Evolutionary conservation across 108 stramenopile species (phyloP).

Genomic region (Mediolabrus comicus): DNA sequence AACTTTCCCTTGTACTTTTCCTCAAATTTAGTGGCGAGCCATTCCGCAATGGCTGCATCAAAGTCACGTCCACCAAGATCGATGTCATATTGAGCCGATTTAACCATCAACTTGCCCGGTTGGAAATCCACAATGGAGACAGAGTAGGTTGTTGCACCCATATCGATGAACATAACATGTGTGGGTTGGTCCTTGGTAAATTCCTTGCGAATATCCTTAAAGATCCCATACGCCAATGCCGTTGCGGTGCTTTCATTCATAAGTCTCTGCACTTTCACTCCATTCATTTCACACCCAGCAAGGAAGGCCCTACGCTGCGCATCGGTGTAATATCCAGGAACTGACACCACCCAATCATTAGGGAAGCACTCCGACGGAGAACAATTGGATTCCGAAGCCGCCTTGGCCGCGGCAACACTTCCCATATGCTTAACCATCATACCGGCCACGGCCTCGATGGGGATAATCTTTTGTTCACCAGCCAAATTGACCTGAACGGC

Average conservation of each 20-base stretch:
- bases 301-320: slow-evolving; percentile 90
- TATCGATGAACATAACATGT: slow-evolving; percentile 91
- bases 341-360: slow-evolving; percentile 92
- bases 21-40: slow-evolving; percentile 88
- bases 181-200: slow-evolving; percentile 78
- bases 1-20: slow-evolving; percentile 83
- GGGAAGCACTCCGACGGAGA: slow-evolving; percentile 56
- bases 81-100: slow-evolving; percentile 74
- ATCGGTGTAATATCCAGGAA: slow-evolving; percentile 96
- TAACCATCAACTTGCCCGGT: slow-evolving; percentile 89
- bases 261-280: slow-evolving; percentile 87
- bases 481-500: slow-evolving; percentile 60
- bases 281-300: slow-evolving; percentile 89
- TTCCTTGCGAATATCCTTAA: slow-evolving; percentile 93
- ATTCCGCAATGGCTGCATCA: slow-evolving; percentile 87
- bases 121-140: slow-evolving; percentile 92
- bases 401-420: slow-evolving; percentile 78
- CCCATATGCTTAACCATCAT: slow-evolving; percentile 93
- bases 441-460: slow-evolving; percentile 87
- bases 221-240: slow-evolving; percentile 98
- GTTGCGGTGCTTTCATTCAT: slow-evolving; percentile 96
- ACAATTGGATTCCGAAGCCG: slow-evolving; percentile 34
- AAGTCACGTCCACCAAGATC: slow-evolving; percentile 94
- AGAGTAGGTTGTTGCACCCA: slow-evolving; percentile 91
- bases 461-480: slow-evolving; percentile 67